phyloP scores from a whole-genome alignment of 768 basidiomycete genomes.

The Suillus subalutaceus region DNA sequence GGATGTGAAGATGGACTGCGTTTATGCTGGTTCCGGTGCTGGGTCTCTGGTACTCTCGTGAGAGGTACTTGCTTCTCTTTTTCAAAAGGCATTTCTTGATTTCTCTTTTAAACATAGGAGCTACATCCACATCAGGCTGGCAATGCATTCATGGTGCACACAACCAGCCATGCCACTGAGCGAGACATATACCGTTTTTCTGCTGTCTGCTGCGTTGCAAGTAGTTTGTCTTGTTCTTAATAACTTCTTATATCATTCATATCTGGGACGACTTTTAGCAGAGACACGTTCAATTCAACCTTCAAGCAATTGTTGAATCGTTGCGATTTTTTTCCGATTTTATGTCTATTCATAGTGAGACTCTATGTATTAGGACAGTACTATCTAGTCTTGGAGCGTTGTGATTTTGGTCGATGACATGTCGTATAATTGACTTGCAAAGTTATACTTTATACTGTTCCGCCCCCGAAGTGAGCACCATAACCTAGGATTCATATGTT shows the following conservation, averaged over 20 bases:
- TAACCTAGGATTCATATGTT: too few relatives aligned
- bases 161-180: not conserved
- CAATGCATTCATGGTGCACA: not conserved
- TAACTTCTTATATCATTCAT: not conserved
- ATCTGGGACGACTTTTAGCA: not conserved
- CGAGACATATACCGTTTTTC: not conserved
- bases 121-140: not conserved
- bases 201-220: not conserved
- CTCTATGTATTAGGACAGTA: too few relatives aligned
- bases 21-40: not conserved
- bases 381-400: too few relatives aligned
- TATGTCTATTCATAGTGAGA: too few relatives aligned
- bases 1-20: not conserved
- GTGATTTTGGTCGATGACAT: too few relatives aligned
- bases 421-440: too few relatives aligned
- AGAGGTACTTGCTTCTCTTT: not conserved
- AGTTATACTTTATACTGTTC: too few relatives aligned
- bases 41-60: not conserved
- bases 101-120: not conserved
- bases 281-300: not conserved
- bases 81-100: not conserved
- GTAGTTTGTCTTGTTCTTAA: not conserved
- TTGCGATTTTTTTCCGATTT: too few relatives aligned
- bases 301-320: not conserved
- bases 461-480: too few relatives aligned